These are phyloP conservation scores for Candida sanyaensis DNA, from an alignment of 1,139 yeast species.

Conservation along the genomic window DNA sequence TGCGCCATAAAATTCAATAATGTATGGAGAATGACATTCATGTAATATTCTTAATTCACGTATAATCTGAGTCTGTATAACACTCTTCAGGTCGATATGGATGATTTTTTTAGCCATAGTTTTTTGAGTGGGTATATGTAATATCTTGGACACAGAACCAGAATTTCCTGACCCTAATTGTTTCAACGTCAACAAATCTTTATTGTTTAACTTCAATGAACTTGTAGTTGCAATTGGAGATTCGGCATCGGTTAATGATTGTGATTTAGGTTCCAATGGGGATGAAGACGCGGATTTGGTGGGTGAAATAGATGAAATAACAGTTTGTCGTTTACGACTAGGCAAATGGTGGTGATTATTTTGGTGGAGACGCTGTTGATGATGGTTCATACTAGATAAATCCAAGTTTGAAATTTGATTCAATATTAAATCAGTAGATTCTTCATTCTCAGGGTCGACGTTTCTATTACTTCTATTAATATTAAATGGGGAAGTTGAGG, in stretches of 20 bases:
- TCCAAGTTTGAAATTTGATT: slow-evolving; percentile 35
- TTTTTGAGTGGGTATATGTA: slow-evolving; percentile 85
- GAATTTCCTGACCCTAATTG: slow-evolving; percentile 92
- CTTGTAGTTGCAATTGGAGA: slow-evolving; percentile 44
- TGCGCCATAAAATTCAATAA: slow-evolving; percentile 90
- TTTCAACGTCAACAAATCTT: slow-evolving; percentile 73
- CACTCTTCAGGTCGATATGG: slow-evolving; percentile 80
- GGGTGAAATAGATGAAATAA: slow-evolving; percentile 47
- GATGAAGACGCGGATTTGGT: slow-evolving; percentile 35
- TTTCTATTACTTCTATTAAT: slow-evolving; percentile 24
- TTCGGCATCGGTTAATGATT: slow-evolving; percentile 14
- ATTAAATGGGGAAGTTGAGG: slow-evolving; percentile 12
- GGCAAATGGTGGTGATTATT: slow-evolving; percentile 9
- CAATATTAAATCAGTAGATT: slow-evolving; percentile 26
- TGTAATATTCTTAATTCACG: slow-evolving; percentile 89
- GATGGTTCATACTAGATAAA: slow-evolving; percentile 12
- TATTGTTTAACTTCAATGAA: slow-evolving; percentile 51
- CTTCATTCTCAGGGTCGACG: slow-evolving; percentile 31
- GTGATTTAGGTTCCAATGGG: slow-evolving; percentile 15
- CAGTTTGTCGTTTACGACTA: slow-evolving; percentile 40
- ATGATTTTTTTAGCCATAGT: slow-evolving; percentile 91
- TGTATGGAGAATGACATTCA: slow-evolving; percentile 81
- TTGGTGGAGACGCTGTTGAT: slow-evolving; percentile 6
- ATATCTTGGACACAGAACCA: slow-evolving; percentile 86
- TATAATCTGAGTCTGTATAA: slow-evolving; percentile 81